These are phyloP conservation scores for Thermomyces lanuginosus DNA, from an alignment of 2,329 filamentous ascomycete species.

Conservation along the genomic window DNA sequence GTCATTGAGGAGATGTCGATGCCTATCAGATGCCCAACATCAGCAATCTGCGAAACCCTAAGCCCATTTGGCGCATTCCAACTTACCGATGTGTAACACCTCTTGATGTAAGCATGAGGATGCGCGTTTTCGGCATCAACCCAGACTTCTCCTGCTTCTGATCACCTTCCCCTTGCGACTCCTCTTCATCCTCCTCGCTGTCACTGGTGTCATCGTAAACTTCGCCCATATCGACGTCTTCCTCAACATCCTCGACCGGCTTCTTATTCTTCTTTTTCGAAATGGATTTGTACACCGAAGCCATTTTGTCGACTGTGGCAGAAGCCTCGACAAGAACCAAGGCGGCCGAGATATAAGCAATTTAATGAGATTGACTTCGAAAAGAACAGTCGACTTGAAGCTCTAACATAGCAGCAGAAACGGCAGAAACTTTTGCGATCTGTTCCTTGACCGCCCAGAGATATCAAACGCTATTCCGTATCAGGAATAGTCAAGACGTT, in stretches of 20 bases:
- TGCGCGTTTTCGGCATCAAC: constrained; percentile 37
- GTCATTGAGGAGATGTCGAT: constrained; percentile 84
- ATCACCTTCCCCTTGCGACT: constrained; percentile 17
- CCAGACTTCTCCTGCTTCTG: constrained; percentile 18
- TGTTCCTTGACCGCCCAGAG: too few species aligned
- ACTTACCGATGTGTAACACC: constrained; percentile 72
- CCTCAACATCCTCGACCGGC: constrained; percentile 29
- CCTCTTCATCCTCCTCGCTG: constrained; percentile 16
- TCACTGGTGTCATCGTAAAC: constrained; percentile 22
- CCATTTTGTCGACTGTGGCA: constrained; percentile 34
- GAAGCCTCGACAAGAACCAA: background rate
- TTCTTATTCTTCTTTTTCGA: constrained; percentile 39
- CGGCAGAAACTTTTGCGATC: too few species aligned
- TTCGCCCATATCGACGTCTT: constrained; percentile 24
- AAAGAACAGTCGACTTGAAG: too few species aligned
- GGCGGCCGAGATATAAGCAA: background rate
- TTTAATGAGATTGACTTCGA: too few species aligned
- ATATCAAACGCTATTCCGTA: too few species aligned
- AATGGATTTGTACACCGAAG: constrained; percentile 58
- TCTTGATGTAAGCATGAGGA: constrained; percentile 80
- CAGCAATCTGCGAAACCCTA: constrained; percentile 1
- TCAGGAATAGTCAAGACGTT: too few species aligned
- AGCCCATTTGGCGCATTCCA: background rate
- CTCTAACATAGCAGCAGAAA: too few species aligned
- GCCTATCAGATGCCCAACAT: constrained; percentile 36